Evolutionary conservation across 2,329 filamentous ascomycete species (phyloP).

Genomic region (Delphinella strobiligena): DNA sequence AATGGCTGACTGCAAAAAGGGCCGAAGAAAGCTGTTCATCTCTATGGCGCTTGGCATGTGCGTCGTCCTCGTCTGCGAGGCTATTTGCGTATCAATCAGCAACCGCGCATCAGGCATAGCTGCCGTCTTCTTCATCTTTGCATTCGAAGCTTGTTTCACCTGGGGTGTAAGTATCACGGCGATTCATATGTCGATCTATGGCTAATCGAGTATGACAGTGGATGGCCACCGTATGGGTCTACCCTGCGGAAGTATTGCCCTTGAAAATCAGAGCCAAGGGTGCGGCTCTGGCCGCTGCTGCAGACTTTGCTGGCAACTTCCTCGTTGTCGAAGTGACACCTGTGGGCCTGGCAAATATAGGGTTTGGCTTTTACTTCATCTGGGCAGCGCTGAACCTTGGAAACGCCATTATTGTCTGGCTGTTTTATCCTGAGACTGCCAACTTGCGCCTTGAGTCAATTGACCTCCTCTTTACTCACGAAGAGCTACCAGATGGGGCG

Average conservation of each 20-base stretch:
- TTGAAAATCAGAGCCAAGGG: constrained; percentile 13
- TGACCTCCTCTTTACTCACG: constrained; percentile 1
- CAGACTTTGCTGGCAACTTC: constrained; percentile 12
- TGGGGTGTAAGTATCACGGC: constrained; percentile 9
- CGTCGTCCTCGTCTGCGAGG: constrained; percentile 16
- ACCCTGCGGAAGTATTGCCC: constrained; percentile 15
- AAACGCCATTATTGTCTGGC: constrained; percentile 3
- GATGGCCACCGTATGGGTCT: constrained; percentile 15
- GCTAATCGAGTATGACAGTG: constrained; percentile 6
- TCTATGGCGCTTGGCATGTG: constrained; percentile 14
- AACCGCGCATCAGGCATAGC: constrained; percentile 11
- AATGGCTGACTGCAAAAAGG: neutral
- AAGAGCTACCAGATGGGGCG: neutral
- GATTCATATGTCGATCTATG: neutral
- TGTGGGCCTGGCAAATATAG: constrained; percentile 2
- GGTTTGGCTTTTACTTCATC: constrained; percentile 6
- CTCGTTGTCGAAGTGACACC: constrained; percentile 7
- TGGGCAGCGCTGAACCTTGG: constrained; percentile 5
- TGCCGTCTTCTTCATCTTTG: constrained; percentile 16
- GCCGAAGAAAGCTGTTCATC: constrained; percentile 12
- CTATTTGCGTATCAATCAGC: constrained; percentile 13
- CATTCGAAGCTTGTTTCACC: constrained; percentile 16
- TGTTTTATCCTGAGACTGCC: constrained; percentile 7
- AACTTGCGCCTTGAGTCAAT: constrained; percentile 4
- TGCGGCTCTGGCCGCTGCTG: constrained; percentile 13